phyloP scores from a whole-genome alignment of 2,329 filamentous ascomycete species.

The Knufia fluminis region DNA sequence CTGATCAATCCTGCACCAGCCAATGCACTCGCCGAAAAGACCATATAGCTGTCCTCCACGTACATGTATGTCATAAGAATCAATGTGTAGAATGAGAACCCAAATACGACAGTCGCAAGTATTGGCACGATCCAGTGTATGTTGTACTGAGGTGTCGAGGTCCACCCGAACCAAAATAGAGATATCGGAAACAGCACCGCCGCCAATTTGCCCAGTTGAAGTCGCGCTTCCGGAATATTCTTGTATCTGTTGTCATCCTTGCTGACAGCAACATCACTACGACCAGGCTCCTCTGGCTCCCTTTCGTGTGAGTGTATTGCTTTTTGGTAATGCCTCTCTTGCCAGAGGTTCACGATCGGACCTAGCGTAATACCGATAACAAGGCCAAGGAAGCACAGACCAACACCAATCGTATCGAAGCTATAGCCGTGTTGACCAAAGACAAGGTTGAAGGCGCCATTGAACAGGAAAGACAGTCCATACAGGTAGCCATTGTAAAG shows the following conservation, averaged over 20 bases:
- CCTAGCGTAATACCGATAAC: slow-evolving; percentile 58
- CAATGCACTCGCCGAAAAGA: slow-evolving; percentile 34
- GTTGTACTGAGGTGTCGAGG: slow-evolving; percentile 44
- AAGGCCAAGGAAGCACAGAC: slow-evolving; percentile 75
- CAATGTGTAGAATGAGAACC: slow-evolving; percentile 31
- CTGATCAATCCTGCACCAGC: slow-evolving; percentile 39
- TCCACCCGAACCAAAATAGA: slow-evolving; percentile 46
- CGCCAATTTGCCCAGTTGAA: slow-evolving; percentile 42
- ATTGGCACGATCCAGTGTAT: slow-evolving; percentile 30
- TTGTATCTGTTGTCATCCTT: neutral
- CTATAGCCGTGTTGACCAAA: slow-evolving; percentile 48
- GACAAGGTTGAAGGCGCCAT: slow-evolving; percentile 41
- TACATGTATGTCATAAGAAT: slow-evolving; percentile 34
- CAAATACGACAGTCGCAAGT: slow-evolving; percentile 31
- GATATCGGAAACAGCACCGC: slow-evolving; percentile 46
- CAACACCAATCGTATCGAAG: slow-evolving; percentile 59
- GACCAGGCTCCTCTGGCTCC: neutral
- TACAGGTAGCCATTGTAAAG: slow-evolving; percentile 36
- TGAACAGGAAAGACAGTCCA: slow-evolving; percentile 42
- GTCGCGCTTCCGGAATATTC: slow-evolving; percentile 37
- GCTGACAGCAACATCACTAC: neutral
- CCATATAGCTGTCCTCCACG: slow-evolving; percentile 35
- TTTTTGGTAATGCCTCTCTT: slow-evolving; percentile 20
- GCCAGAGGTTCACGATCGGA: slow-evolving; percentile 21
- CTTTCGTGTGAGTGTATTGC: slow-evolving; percentile 20